A percentile compares a stretch with the other conserved stretches of the same genome.
Conservation (phyloP, 805 yeast genomes). For the Sugiyamaella valdiviana region DNA sequence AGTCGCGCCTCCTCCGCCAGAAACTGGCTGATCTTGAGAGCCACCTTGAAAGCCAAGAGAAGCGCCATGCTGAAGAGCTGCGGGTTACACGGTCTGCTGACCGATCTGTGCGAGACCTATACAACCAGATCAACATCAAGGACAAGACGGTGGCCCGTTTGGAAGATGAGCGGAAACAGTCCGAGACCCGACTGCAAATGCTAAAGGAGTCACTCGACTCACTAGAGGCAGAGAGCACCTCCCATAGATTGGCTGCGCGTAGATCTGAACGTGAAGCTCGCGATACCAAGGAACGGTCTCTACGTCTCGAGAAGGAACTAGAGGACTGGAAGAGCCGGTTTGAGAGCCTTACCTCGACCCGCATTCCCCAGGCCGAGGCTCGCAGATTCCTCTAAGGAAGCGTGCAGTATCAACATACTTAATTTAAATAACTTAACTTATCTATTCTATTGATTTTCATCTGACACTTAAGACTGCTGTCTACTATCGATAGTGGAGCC, state of each 20-base stretch:
- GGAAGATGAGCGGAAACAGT: conserved; percentile 48
- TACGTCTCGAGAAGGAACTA: conserved; percentile 48
- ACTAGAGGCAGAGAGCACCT: conserved; percentile 35
- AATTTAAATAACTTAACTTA: not conserved
- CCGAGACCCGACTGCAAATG: conserved; percentile 42
- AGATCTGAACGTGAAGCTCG: conserved; percentile 47
- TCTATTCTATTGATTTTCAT: not conserved
- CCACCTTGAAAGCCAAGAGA: conserved; percentile 20
- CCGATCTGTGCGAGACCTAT: conserved; percentile 23
- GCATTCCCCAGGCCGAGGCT: not conserved
- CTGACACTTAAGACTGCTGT: not conserved
- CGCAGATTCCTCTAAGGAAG: not conserved
- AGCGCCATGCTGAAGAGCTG: conserved; percentile 16
- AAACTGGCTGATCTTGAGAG: conserved; percentile 21
- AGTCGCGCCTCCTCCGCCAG: conserved; percentile 13
- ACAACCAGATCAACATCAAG: conserved; percentile 24
- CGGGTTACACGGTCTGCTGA: conserved; percentile 21
- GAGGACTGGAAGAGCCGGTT: conserved; percentile 31
- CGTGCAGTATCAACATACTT: not conserved
- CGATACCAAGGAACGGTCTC: conserved; percentile 43
- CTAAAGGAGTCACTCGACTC: conserved; percentile 33
- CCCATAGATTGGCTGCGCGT: conserved; percentile 34
- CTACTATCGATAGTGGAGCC: no score
- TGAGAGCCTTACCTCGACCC: conserved; percentile 12
- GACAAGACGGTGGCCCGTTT: conserved; percentile 26